phyloP scores from a whole-genome alignment of 331 rosid species.

The Dryas integrifolia region DNA sequence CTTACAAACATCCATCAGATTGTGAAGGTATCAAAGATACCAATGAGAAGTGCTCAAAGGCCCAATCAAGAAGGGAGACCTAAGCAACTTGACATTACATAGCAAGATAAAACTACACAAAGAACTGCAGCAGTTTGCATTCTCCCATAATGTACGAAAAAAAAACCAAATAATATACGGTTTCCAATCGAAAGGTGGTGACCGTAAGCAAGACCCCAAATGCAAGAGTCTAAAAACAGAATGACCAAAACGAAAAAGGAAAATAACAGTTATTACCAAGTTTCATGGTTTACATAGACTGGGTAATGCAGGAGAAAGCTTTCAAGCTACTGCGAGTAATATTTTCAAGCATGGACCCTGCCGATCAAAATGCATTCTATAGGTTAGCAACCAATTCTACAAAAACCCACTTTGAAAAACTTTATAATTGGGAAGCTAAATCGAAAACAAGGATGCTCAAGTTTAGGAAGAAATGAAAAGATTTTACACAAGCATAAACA shows the following conservation, averaged over 20 bases:
- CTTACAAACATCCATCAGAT: no score
- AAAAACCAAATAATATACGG: neutral
- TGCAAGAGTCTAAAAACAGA: neutral
- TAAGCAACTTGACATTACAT: neutral
- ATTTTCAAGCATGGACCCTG: slow-evolving; percentile 35
- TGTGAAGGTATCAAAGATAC: no score
- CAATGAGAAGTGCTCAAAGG: neutral
- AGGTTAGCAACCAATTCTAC: slow-evolving; percentile 15
- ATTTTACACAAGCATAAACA: neutral
- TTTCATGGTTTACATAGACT: slow-evolving; percentile 52
- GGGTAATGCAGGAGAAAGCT: slow-evolving; percentile 22
- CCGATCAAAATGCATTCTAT: slow-evolving; percentile 22
- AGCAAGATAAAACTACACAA: neutral
- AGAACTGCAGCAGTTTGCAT: neutral
- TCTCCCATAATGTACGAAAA: neutral
- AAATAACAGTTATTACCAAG: slow-evolving; percentile 45
- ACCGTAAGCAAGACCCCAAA: neutral
- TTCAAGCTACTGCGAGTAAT: slow-evolving; percentile 16
- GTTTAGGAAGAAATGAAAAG: neutral
- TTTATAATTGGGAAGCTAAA: neutral
- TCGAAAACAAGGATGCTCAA: neutral
- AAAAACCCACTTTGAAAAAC: neutral
- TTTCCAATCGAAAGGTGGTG: neutral
- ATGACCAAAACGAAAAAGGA: slow-evolving; percentile 6
- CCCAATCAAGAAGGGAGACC: neutral